phyloP scores from a whole-genome alignment of 257 asterid genomes.

The Primulina tabacum region DNA sequence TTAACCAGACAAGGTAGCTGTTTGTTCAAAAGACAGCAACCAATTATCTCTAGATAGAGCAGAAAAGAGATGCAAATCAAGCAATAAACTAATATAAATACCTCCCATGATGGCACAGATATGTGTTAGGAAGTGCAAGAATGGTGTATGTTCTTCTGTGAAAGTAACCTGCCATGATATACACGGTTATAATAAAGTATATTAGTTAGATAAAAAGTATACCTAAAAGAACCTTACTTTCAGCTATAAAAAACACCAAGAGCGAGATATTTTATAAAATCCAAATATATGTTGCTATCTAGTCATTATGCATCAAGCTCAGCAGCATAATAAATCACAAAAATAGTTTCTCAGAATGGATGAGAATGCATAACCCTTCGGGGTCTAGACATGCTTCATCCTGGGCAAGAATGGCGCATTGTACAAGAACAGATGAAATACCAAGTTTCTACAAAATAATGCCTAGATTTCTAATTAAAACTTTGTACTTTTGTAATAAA shows the following conservation, averaged over 20 bases:
- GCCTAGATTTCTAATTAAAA: constrained; percentile 1
- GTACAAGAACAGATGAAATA: neutral
- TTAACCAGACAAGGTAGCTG: too few relatives aligned
- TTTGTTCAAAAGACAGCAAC: neutral
- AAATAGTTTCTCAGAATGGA: neutral
- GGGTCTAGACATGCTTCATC: neutral
- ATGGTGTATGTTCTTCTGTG: constrained; percentile 76
- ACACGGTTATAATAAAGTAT: constrained; percentile 13
- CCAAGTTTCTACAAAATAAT: neutral
- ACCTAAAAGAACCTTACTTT: neutral
- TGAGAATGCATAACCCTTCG: neutral
- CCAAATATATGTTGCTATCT: neutral
- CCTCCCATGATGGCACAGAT: constrained; percentile 98
- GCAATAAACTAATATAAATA: constrained; percentile 21
- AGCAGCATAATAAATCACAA: neutral
- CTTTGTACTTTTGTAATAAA: constrained; percentile 15
- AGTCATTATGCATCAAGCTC: neutral
- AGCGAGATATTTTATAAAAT: too few relatives aligned
- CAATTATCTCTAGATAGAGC: neutral
- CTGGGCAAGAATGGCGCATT: neutral
- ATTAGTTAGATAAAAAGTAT: neutral
- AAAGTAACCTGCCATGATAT: constrained; percentile 67
- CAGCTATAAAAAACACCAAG: neutral
- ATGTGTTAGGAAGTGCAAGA: constrained; percentile 88
- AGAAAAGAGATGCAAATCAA: neutral